These are phyloP conservation scores for Aristolochia fimbriata DNA, from an alignment of 164 flowering plant genomes.

Conservation along the genomic window DNA sequence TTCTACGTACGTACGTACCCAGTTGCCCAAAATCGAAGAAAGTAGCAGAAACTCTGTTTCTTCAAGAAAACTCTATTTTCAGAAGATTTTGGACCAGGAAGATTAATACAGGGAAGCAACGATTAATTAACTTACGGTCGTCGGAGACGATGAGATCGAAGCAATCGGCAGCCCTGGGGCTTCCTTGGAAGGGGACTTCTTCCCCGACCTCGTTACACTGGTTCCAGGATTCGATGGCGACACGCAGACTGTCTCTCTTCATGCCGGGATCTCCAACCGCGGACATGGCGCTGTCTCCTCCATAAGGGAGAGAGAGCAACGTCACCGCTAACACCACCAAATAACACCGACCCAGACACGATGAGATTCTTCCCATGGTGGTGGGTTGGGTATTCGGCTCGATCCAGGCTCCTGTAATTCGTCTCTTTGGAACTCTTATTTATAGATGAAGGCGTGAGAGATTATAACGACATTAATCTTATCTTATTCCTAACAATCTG, in stretches of 20 bases:
- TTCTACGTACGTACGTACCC: too few species aligned
- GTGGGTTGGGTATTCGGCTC: too few species aligned
- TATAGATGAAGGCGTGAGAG: neutral
- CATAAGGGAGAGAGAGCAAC: neutral
- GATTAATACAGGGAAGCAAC: too few species aligned
- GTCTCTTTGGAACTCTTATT: too few species aligned
- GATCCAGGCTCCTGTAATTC: too few species aligned
- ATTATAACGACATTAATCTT: neutral
- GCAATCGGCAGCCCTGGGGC: conserved; percentile 68
- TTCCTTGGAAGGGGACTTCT: conserved; percentile 46
- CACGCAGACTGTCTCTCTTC: conserved; percentile 39
- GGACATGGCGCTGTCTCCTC: conserved; percentile 14
- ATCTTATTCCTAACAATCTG: neutral
- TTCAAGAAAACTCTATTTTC: too few species aligned
- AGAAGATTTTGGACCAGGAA: too few species aligned
- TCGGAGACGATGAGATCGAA: conserved; percentile 27
- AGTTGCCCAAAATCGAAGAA: too few species aligned
- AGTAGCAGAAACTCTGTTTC: too few species aligned
- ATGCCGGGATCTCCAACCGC: conserved; percentile 54
- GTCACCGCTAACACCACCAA: neutral
- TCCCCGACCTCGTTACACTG: conserved; percentile 64
- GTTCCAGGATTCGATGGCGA: conserved; percentile 63
- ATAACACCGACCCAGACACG: neutral
- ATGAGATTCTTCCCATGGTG: neutral
- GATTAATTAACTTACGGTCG: neutral